Conservation (phyloP, 805 yeast species). For the Schwanniomyces polymorphus region DNA sequence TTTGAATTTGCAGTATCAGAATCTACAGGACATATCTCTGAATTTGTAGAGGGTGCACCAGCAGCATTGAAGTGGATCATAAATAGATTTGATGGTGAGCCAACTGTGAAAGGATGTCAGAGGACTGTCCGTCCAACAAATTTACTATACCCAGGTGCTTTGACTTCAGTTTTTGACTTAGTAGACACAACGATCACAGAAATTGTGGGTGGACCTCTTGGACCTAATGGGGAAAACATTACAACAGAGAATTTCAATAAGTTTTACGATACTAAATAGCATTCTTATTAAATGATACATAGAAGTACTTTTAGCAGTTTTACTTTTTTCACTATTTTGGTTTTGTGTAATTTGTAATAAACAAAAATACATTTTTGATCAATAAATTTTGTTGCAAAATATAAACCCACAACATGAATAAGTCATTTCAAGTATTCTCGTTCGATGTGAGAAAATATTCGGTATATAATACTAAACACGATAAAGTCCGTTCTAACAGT, state of each 20-base stretch:
- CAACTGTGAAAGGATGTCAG: conserved; percentile 15
- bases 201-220: conserved; percentile 15
- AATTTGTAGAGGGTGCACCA: conserved; percentile 10
- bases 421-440: neutral
- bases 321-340: neutral
- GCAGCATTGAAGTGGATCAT: conserved; percentile 20
- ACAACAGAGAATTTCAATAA: conserved; percentile 4
- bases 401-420: neutral
- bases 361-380: neutral
- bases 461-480: neutral
- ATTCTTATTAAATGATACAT: neutral
- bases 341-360: neutral
- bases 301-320: too few species aligned
- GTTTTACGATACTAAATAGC: neutral
- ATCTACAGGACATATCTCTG: conserved; percentile 21
- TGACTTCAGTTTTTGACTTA: conserved; percentile 36
- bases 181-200: conserved; percentile 13
- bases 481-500: neutral
- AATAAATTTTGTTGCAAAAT: neutral
- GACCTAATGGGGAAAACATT: conserved; percentile 33
- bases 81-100: conserved; percentile 15
- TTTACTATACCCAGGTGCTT: conserved; percentile 47
- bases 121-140: conserved; percentile 47
- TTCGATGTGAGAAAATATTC: conserved; percentile 9
- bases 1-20: conserved; percentile 20